Evolutionary conservation across 1,284 basidiomycete species (phyloP).

Genomic region (Coriolopsis trogii): DNA sequence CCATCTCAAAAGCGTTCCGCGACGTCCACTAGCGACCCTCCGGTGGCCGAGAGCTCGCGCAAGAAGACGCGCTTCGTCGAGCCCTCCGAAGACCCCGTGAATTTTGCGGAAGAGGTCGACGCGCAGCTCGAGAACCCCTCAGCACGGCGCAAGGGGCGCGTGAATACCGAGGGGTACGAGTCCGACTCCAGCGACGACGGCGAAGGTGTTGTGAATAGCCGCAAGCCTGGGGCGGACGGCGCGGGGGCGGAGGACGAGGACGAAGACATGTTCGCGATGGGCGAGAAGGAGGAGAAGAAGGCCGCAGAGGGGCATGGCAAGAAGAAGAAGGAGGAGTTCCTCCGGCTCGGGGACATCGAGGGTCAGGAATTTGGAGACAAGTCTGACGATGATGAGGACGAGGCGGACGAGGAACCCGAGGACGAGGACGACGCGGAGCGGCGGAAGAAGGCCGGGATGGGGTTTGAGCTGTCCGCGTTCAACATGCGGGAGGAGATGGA

Average conservation of each 20-base stretch:
- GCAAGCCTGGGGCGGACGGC: conserved; percentile 55
- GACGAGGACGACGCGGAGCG: conserved; percentile 81
- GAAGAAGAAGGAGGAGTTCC: conserved; percentile 75
- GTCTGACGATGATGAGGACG: conserved; percentile 49
- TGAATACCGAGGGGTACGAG: conserved; percentile 89
- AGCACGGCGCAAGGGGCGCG: conserved; percentile 60
- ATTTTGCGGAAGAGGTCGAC: conserved; percentile 78
- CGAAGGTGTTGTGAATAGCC: conserved; percentile 83
- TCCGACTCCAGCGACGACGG: conserved; percentile 94
- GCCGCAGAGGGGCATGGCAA: conserved; percentile 42
- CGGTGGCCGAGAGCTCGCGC: conserved; percentile 30
- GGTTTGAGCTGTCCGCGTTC: conserved; percentile 91
- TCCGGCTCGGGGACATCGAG: conserved; percentile 92
- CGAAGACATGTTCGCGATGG: conserved; percentile 89
- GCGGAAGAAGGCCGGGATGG: conserved; percentile 86
- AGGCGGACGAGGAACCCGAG: conserved; percentile 61
- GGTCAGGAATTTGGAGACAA: conserved; percentile 87
- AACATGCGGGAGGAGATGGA: conserved; percentile 99
- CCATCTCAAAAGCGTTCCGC: conserved; percentile 62
- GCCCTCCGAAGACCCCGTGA: conserved; percentile 69
- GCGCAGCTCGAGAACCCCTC: conserved; percentile 67
- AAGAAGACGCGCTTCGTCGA: conserved; percentile 87
- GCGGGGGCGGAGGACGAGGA: conserved; percentile 62
- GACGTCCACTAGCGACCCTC: conserved; percentile 32
- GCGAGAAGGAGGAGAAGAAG: conserved; percentile 56